A percentile compares a stretch with the other conserved stretches of the same genome.
Evolutionary conservation across 148 eudicot genomes (phyloP).

Genomic region (Drosera capensis): DNA sequence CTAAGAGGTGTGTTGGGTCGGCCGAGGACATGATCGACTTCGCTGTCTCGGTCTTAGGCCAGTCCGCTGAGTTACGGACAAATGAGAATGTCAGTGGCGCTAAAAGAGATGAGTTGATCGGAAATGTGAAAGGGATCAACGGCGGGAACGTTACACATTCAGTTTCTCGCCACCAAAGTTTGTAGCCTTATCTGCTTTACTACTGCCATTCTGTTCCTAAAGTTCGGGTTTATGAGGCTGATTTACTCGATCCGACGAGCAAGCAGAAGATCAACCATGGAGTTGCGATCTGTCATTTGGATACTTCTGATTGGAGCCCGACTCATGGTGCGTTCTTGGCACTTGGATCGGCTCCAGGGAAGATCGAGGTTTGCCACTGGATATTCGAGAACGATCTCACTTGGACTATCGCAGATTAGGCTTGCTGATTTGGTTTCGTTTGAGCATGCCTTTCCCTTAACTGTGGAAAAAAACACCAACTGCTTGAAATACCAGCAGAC

Average conservation of each 20-base stretch:
- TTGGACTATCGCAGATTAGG: constrained; percentile 53
- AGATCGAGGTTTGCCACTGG: constrained; percentile 92
- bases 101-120: constrained; percentile 32
- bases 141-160: constrained; percentile 61
- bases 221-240: constrained; percentile 70
- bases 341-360: constrained; percentile 72
- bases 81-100: constrained; percentile 44
- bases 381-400: constrained; percentile 86
- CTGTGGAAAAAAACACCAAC: too few species aligned
- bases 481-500: too few species aligned
- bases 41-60: constrained; percentile 46
- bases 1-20: constrained; percentile 66
- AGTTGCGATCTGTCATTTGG: constrained; percentile 73
- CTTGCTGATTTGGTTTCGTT: too few species aligned
- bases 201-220: constrained; percentile 85
- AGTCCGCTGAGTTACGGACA: constrained; percentile 35
- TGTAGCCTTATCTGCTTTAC: constrained; percentile 66
- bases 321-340: constrained; percentile 67
- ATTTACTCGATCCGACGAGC: constrained; percentile 23
- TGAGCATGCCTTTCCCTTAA: too few species aligned
- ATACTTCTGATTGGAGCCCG: constrained; percentile 71
- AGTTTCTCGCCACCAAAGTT: constrained; percentile 74
- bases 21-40: constrained; percentile 82
- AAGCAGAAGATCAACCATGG: constrained; percentile 63
- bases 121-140: constrained; percentile 46